These are phyloP conservation scores for Macrocybe sp. DNA, from an alignment of 1,284 basidiomycete genomes.

Conservation along the genomic window DNA sequence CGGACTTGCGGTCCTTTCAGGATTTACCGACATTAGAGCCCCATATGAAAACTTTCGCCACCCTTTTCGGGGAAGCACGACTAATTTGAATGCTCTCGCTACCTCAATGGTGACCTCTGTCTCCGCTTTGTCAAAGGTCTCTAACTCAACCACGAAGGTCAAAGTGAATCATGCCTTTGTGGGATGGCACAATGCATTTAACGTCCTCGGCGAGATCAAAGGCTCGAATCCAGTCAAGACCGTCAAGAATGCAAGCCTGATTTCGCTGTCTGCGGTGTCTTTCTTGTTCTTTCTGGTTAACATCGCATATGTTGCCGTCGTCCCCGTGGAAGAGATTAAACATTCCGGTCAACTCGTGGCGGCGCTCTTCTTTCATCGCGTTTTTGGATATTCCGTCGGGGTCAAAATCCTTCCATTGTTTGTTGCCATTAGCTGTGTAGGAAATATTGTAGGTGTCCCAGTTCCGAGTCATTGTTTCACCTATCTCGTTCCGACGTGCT, in stretches of 20 bases:
- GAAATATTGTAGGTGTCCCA: slow-evolving; percentile 23
- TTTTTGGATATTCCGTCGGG: slow-evolving; percentile 21
- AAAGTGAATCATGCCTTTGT: slow-evolving; percentile 28
- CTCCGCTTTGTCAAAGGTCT: neutral
- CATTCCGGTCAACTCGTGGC: slow-evolving; percentile 26
- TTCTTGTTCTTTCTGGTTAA: slow-evolving; percentile 26
- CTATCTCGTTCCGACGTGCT: neutral
- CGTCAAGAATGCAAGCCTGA: slow-evolving; percentile 22
- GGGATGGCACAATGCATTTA: slow-evolving; percentile 30
- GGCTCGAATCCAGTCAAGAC: slow-evolving; percentile 24
- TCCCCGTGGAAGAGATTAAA: slow-evolving; percentile 26
- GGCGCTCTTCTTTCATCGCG: slow-evolving; percentile 25
- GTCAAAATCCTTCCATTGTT: slow-evolving; percentile 23
- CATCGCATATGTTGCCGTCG: slow-evolving; percentile 26
- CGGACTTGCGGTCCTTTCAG: slow-evolving; percentile 23
- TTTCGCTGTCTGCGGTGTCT: slow-evolving; percentile 21
- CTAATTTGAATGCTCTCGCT: slow-evolving; percentile 23
- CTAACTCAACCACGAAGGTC: slow-evolving; percentile 6
- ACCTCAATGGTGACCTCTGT: slow-evolving; percentile 19
- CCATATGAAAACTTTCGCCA: slow-evolving; percentile 25
- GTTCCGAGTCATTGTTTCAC: neutral
- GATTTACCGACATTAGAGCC: slow-evolving; percentile 24
- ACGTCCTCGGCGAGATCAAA: slow-evolving; percentile 26
- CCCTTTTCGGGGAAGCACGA: slow-evolving; percentile 24
- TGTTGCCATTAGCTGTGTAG: slow-evolving; percentile 28